A percentile compares a stretch with the other conserved stretches of the same genome.
These are phyloP conservation scores for Aspergillus homomorphus DNA, from an alignment of 495 filamentous ascomycete genomes.

Conservation along the genomic window DNA sequence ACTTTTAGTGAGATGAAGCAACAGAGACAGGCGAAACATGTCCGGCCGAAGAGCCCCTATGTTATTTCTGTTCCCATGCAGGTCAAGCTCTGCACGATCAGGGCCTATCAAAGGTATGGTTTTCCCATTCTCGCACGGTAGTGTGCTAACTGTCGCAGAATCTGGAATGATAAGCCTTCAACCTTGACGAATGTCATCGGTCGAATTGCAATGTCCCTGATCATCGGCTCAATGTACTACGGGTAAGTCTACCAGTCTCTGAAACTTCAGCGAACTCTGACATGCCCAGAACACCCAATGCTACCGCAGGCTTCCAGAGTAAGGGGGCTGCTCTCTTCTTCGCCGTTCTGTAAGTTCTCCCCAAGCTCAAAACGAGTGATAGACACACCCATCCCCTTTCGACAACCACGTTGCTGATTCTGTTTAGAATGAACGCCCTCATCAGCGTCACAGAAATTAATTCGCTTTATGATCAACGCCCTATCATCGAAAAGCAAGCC, in stretches of 20 bases:
- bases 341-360: constrained; percentile 68
- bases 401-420: neutral
- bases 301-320: constrained; percentile 67
- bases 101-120: constrained; percentile 48
- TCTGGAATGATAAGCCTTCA: constrained; percentile 73
- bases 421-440: constrained; percentile 51
- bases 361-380: neutral
- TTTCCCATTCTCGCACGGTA: constrained; percentile 13
- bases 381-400: neutral
- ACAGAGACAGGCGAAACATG: constrained; percentile 40
- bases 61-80: constrained; percentile 47
- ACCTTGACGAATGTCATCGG: constrained; percentile 74
- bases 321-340: constrained; percentile 87
- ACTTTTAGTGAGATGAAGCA: constrained; percentile 34
- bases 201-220: constrained; percentile 74
- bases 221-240: constrained; percentile 85
- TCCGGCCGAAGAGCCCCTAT: constrained; percentile 44
- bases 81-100: constrained; percentile 45
- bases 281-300: constrained; percentile 53
- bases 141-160: constrained; percentile 36
- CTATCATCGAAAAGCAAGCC: constrained; percentile 64
- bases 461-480: constrained; percentile 55
- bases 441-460: constrained; percentile 59
- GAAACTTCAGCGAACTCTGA: constrained; percentile 41
- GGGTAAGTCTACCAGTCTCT: constrained; percentile 46